Conservation (phyloP, 345 rosid species). For the Hevea brasiliensis region DNA sequence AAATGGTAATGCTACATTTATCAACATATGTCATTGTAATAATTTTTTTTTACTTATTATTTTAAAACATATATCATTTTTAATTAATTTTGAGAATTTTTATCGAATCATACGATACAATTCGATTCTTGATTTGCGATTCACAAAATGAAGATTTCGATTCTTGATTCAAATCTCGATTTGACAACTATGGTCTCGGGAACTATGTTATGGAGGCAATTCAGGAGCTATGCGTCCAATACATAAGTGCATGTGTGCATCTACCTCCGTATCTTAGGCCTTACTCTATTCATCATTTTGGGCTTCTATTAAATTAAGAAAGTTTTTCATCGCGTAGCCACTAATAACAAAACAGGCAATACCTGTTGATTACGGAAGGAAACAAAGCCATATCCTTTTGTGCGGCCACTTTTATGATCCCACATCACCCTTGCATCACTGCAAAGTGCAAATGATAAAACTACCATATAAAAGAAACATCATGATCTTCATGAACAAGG, state of each 20-base stretch:
- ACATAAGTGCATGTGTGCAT: too few relatives aligned
- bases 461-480: neutral
- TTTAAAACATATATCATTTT: too few relatives aligned
- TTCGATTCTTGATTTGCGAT: too few relatives aligned
- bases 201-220: neutral
- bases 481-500: neutral
- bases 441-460: neutral
- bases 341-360: neutral
- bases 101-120: too few relatives aligned
- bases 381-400: constrained; percentile 36
- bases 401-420: constrained; percentile 38
- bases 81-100: too few relatives aligned
- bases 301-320: constrained; percentile 1
- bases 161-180: too few relatives aligned
- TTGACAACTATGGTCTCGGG: too few relatives aligned
- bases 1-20: too few relatives aligned
- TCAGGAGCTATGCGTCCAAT: too few relatives aligned
- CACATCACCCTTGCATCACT: constrained; percentile 37
- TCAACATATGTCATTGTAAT: too few relatives aligned
- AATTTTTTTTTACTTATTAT: too few relatives aligned
- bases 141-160: too few relatives aligned
- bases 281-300: neutral
- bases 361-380: constrained; percentile 37
- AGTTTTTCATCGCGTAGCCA: neutral
- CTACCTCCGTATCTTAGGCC: neutral